Conservation (phyloP, 495 filamentous ascomycete species). For the Tuber aestivum region DNA sequence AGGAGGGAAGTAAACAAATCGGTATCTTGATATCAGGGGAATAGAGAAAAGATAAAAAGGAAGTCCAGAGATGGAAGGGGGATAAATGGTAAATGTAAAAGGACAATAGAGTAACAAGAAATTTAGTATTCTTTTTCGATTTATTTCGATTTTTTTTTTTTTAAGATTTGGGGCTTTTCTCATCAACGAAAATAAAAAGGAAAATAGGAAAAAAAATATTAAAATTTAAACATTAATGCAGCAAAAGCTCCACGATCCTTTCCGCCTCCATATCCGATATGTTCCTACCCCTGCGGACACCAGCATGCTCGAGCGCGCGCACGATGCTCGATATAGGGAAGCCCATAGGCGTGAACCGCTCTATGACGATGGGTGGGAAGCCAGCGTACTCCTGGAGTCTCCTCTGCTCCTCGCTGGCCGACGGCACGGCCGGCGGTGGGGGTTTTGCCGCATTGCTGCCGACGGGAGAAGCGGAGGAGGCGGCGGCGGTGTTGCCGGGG, state of each 20-base stretch:
- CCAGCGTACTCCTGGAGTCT: conserved; percentile 65
- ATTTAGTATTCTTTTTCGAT: neutral
- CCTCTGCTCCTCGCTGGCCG: conserved; percentile 3
- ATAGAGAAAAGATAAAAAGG: neutral
- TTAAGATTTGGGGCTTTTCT: neutral
- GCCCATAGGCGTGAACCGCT: conserved; percentile 88
- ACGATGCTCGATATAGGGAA: conserved; percentile 88
- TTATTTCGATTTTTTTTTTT: too few relatives aligned
- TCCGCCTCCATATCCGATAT: conserved; percentile 33
- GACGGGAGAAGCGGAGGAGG: neutral
- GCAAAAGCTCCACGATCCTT: conserved; percentile 35
- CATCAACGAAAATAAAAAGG: neutral
- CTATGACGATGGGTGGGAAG: conserved; percentile 78
- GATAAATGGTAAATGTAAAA: neutral
- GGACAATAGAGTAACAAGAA: neutral
- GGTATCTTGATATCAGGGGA: neutral
- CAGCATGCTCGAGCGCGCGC: conserved; percentile 71
- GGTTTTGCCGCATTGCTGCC: neutral
- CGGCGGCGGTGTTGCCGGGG: conserved; percentile 45
- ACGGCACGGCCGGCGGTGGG: neutral
- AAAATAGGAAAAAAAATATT: neutral
- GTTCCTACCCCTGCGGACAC: conserved; percentile 49
- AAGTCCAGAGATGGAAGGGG: neutral
- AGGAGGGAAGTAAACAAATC: neutral
- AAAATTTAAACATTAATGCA: conserved; percentile 18